A percentile compares a stretch with the other conserved stretches of the same genome.
Conservation (phyloP, 2,329 filamentous ascomycete species). For the Lachnellula subtilissima region DNA sequence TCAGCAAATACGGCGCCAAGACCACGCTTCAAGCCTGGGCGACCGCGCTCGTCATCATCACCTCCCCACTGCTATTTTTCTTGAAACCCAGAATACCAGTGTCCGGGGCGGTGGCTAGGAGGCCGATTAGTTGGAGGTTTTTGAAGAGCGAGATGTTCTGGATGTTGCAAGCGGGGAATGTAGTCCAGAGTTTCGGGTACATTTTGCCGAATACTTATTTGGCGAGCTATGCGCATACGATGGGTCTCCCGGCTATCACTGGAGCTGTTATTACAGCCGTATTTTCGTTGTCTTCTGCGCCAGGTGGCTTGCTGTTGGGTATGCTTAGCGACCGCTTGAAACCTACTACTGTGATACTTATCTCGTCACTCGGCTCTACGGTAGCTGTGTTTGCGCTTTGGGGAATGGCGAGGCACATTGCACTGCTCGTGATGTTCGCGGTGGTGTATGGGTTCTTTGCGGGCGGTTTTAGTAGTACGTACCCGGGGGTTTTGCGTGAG, state of each 20-base stretch:
- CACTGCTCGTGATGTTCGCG: conserved; percentile 41
- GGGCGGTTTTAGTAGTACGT: conserved; percentile 46
- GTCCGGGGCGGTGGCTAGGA: conserved; percentile 3
- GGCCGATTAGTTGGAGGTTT: conserved; percentile 30
- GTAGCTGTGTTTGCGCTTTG: conserved; percentile 44
- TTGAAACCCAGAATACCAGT: conserved; percentile 50
- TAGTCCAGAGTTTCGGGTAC: conserved; percentile 45
- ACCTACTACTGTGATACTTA: conserved; percentile 35
- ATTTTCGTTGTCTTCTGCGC: conserved; percentile 40
- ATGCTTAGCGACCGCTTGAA: conserved; percentile 37
- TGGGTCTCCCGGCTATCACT: conserved; percentile 34
- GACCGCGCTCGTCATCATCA: conserved; percentile 44
- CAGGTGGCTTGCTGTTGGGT: conserved; percentile 39
- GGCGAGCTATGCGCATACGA: conserved; percentile 37
- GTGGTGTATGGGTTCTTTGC: conserved; percentile 48
- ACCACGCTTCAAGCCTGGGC: conserved; percentile 52
- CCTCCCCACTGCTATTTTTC: conserved; percentile 51
- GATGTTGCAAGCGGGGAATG: conserved; percentile 42
- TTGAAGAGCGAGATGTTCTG: conserved; percentile 42
- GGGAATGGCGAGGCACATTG: conserved; percentile 40
- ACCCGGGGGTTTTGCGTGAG: conserved; percentile 33
- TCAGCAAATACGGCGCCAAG: conserved; percentile 46
- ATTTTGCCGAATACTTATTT: conserved; percentile 46
- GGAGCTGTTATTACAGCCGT: conserved; percentile 40
- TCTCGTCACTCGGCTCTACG: conserved; percentile 42